A percentile compares a stretch with the other conserved stretches of the same genome.
Evolutionary conservation across 371 early-diverging fungal species (phyloP).

Genomic region (Rhizopus sp.): DNA sequence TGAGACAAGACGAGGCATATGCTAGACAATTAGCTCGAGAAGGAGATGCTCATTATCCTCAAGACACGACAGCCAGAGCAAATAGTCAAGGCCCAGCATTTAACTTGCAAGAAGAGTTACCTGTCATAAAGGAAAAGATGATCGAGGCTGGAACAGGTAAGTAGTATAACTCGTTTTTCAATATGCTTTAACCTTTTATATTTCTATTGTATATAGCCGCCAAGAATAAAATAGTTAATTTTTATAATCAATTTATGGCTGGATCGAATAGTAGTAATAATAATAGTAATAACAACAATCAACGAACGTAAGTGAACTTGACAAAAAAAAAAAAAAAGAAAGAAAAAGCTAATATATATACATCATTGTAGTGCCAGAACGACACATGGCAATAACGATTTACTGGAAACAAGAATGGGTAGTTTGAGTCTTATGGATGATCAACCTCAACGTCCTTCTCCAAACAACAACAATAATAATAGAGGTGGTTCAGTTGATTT

Average conservation of each 20-base stretch:
- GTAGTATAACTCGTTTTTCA: not conserved
- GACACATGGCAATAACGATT: conserved; percentile 1
- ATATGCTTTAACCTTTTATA: too few species aligned
- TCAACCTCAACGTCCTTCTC: conserved; percentile 1
- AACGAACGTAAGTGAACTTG: too few species aligned
- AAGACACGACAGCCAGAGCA: conserved; percentile 5
- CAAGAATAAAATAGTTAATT: conserved; percentile 41
- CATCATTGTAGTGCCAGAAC: not conserved
- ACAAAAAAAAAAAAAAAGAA: conserved; percentile 7
- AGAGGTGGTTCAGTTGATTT: conserved; percentile 17
- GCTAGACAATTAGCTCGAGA: conserved; percentile 38
- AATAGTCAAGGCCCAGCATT: conserved; percentile 22
- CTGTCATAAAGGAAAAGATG: conserved; percentile 40
- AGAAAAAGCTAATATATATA: too few species aligned
- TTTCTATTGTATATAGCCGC: conserved; percentile 25
- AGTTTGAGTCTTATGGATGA: conserved; percentile 19
- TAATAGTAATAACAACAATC: conserved; percentile 3
- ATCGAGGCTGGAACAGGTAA: conserved; percentile 43
- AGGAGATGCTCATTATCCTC: conserved; percentile 20
- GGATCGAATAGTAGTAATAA: not conserved
- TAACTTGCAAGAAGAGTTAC: conserved; percentile 38
- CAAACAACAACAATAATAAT: too few species aligned
- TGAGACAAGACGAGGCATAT: conserved; percentile 37
- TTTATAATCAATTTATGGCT: conserved; percentile 36
- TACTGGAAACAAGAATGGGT: conserved; percentile 15